phyloP scores from a whole-genome alignment of 2,329 filamentous ascomycete genomes.

The Phaeosphaeriaceae sp. region DNA sequence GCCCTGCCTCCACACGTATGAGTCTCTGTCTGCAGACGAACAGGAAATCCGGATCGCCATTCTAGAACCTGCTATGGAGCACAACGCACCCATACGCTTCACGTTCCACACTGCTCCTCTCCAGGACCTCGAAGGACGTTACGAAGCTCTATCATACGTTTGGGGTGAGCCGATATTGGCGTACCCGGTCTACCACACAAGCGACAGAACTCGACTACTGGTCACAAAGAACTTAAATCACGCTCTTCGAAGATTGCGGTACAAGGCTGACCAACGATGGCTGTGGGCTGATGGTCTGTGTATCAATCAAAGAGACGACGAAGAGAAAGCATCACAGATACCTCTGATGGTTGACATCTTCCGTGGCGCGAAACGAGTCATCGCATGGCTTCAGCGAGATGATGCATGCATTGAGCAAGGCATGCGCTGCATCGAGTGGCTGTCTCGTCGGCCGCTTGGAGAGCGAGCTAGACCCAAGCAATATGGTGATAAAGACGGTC shows the following conservation, averaged over 20 bases:
- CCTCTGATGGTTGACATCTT: constrained; percentile 6
- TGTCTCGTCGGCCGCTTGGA: background rate
- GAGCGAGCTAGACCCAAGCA: background rate
- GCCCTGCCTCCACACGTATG: background rate
- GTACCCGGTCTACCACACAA: background rate
- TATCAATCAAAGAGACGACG: background rate
- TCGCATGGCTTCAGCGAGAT: background rate
- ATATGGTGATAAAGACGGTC: background rate
- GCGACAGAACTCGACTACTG: background rate
- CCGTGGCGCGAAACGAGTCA: background rate
- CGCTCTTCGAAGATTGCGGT: background rate
- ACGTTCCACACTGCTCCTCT: constrained; percentile 1
- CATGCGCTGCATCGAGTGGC: background rate
- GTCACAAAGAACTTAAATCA: background rate
- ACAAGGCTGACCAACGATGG: background rate
- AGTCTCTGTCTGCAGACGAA: background rate
- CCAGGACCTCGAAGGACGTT: constrained; percentile 1
- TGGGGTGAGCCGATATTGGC: background rate
- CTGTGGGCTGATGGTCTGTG: constrained; percentile 1
- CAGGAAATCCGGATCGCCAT: background rate
- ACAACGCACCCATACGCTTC: background rate
- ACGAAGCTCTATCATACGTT: background rate
- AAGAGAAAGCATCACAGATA: constrained; percentile 2
- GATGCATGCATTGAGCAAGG: background rate
- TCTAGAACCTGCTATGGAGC: constrained; percentile 1